Conservation (phyloP, 768 basidiomycete species). For the Erythrobasidium yunnanense region DNA sequence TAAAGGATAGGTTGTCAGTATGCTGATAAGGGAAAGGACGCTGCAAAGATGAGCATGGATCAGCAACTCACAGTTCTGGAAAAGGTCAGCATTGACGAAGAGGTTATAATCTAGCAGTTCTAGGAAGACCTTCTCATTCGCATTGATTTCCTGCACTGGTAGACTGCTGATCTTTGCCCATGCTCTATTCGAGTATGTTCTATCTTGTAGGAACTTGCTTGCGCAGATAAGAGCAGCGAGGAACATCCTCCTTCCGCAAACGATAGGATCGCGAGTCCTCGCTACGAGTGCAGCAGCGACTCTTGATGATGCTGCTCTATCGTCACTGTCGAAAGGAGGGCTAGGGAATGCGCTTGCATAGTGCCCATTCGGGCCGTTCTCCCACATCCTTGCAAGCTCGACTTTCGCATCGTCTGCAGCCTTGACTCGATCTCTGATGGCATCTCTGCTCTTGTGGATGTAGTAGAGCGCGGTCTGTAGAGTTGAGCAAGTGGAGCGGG, state of each 20-base stretch:
- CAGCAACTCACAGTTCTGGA: conserved; percentile 28
- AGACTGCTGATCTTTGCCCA: conserved; percentile 92
- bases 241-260: conserved; percentile 80
- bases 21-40: no score
- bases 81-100: conserved; percentile 32
- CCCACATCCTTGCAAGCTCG: conserved; percentile 40
- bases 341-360: neutral
- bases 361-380: neutral
- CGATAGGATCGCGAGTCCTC: conserved; percentile 42
- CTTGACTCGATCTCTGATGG: conserved; percentile 54
- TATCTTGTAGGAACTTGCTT: conserved; percentile 84
- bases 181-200: conserved; percentile 74
- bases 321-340: conserved; percentile 3
- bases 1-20: neutral
- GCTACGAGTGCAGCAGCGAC: conserved; percentile 4
- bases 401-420: conserved; percentile 47
- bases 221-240: conserved; percentile 78
- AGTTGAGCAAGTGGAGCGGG: conserved; percentile 68
- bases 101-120: conserved; percentile 57
- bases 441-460: conserved; percentile 65
- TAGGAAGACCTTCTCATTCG: conserved; percentile 77
- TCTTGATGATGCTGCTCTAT: neutral
- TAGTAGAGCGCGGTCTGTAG: conserved; percentile 77
- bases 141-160: conserved; percentile 69
- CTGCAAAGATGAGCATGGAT: neutral